A percentile compares a stretch with the other conserved stretches of the same genome.
phyloP scores from a whole-genome alignment of 805 yeast species.

The Metschnikowia amazonensis region DNA sequence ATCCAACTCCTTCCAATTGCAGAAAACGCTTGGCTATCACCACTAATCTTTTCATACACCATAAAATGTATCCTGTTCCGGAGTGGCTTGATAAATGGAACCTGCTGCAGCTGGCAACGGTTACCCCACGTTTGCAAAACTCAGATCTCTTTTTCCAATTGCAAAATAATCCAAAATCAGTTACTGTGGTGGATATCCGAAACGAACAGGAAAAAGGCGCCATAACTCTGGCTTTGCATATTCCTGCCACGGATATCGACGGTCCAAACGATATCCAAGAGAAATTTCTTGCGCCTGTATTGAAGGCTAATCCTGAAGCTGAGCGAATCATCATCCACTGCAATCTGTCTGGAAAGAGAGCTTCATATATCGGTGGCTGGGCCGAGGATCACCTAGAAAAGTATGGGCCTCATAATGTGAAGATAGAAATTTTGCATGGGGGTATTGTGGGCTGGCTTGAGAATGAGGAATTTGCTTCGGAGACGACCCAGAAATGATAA shows the following conservation, averaged over 20 bases:
- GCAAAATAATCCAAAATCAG: constrained; percentile 9
- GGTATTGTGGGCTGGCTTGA: constrained; percentile 25
- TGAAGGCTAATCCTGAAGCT: constrained; percentile 10
- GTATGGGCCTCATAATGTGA: constrained; percentile 13
- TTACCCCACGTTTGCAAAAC: constrained; percentile 13
- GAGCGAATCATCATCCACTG: constrained; percentile 20
- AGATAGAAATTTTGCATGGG: constrained; percentile 21
- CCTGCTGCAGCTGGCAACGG: constrained; percentile 8
- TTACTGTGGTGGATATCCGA: constrained; percentile 21
- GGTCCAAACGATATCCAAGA: constrained; percentile 16
- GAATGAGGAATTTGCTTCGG: constrained; percentile 10
- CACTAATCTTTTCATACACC: too few species aligned
- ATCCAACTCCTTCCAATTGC: neutral
- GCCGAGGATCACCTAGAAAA: constrained; percentile 18
- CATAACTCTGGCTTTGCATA: constrained; percentile 17
- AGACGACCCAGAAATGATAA: constrained; percentile 6
- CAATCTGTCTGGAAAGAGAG: constrained; percentile 21
- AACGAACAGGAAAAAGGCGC: constrained; percentile 17
- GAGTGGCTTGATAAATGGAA: constrained; percentile 15
- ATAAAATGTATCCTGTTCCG: constrained; percentile 12
- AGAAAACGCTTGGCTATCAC: neutral
- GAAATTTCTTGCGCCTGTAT: constrained; percentile 15
- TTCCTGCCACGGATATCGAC: constrained; percentile 20
- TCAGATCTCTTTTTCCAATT: constrained; percentile 16
- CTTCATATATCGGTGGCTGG: constrained; percentile 23